Evolutionary conservation across 2,329 filamentous ascomycete species (phyloP).

Genomic region (Diaporthe capsici): DNA sequence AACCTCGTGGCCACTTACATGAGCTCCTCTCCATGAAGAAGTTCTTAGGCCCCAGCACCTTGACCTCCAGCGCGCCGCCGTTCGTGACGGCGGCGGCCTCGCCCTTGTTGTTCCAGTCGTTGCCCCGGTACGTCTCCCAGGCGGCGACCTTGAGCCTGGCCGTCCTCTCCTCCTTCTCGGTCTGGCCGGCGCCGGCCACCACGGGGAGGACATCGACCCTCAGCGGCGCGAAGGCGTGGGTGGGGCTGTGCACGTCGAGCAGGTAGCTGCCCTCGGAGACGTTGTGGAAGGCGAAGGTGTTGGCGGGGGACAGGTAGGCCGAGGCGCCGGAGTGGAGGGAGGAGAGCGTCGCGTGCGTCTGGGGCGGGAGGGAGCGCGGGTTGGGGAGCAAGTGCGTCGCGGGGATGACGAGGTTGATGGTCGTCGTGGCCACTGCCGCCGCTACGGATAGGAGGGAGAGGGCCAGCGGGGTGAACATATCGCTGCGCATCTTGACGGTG

Average conservation of each 20-base stretch:
- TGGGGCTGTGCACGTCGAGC: constrained; percentile 82
- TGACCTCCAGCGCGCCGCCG: constrained; percentile 70
- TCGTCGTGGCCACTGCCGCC: constrained; percentile 51
- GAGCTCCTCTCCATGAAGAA: constrained; percentile 83
- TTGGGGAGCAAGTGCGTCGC: constrained; percentile 57
- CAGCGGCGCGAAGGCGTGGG: constrained; percentile 83
- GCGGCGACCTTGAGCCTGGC: constrained; percentile 66
- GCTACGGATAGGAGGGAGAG: constrained; percentile 52
- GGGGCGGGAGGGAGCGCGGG: constrained; percentile 71
- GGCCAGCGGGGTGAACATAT: constrained; percentile 55
- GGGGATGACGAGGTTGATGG: constrained; percentile 62
- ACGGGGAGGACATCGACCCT: constrained; percentile 77
- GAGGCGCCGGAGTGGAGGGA: constrained; percentile 56
- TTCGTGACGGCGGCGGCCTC: constrained; percentile 64
- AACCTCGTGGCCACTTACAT: constrained; percentile 70
- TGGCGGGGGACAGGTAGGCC: constrained; percentile 76
- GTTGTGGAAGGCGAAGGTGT: constrained; percentile 83
- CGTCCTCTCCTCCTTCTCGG: constrained; percentile 46
- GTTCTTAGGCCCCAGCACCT: constrained; percentile 73
- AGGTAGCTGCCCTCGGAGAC: constrained; percentile 83
- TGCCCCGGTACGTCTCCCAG: constrained; percentile 90
- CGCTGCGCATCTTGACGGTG: constrained; percentile 38
- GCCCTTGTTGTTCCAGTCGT: constrained; percentile 91
- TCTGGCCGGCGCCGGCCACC: constrained; percentile 52
- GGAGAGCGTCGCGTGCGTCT: constrained; percentile 74